Evolutionary conservation across 192 early-diverging fungal species (phyloP), one percentile per base, ranked within the genome.

Genomic region (Radiomyces spectabilis): DNA sequence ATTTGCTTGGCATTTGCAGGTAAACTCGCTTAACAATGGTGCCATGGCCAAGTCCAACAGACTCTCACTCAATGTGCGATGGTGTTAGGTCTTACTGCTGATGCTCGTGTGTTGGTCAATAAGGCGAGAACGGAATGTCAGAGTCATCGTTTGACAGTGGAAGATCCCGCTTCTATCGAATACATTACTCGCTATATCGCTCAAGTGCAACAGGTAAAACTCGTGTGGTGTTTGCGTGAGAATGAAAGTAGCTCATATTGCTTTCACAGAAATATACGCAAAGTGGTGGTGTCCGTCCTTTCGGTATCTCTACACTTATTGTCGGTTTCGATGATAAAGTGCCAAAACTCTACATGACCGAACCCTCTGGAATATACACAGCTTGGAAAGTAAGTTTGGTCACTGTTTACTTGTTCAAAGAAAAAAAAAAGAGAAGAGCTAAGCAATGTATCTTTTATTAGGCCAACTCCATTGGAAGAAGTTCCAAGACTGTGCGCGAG

Each of bases 121-220:
- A 92, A 94, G 72, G 96, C 96, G 29, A 84, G 96, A 59, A 82
- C 94, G 57, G 96, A 99, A 71, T 96, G 93, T 66, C 96, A 99
- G 77, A 89, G 85, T 71, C 94, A 99, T 76, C 80, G 94, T 51
- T 79, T 99, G 45, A 94, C 91, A 12, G 92, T 99, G 39, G 96
- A 99, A 69, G 96, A 99, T 66, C 85, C 94, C 31, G 93, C 94
- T 2, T 90, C 92, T 25, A 84, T 97, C 46, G 96, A 99, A 81
- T 95, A 95, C 68, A 99, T 99, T 47, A 93, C 96, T 22, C 86
- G 90, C 41, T 87, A 94, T 71, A 92, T 99, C 75, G 96, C 96
- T 48, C 85, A 88, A 33, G 82, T 94, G 41, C 96, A 98, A 74
- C 95, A 97, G 81, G 89, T 90, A 69, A 50, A 61, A 24, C 44